Base-by-base conservation (phyloP, 805 yeast genomes). In the Yarrowia yakushimensis region DNA sequence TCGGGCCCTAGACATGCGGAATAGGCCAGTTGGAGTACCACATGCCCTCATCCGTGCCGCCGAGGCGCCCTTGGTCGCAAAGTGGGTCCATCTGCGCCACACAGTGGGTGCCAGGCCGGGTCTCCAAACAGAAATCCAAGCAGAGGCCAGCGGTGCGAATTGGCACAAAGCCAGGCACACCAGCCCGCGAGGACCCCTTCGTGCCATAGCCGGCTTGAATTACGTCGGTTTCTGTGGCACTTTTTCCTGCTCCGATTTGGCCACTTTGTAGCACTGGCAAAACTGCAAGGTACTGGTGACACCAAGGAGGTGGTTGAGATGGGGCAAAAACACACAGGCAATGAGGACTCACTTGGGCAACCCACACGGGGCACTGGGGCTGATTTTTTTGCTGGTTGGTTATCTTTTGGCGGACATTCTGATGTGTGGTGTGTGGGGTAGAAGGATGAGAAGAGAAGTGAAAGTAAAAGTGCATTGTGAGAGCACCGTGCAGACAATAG, bases 401-500 rank as follows among this genome's bases (percentile, higher is more conserved):
- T 31, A 33, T 45, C 33, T 48, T 52, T 52, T 52, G 12, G 59
- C 33, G 33, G 17, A 4, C 43, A 36, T 36, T 52, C 33, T 25
- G 31, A 36, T 20, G 59, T 52, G 59, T 18, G 59, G 31, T 39
- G 59, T 52, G 59, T 52, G 59, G 59, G 59, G 59, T 52, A 52
- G 59, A 36, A 52, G 33, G 39, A 17, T 52, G 59, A 52, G 59
- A 52, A 52, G 59, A 52, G 59, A 52, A 52, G 59, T 52, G 43
- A 52, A 52, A 52, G 59, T 52, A 52, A 52, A 52, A 52, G 59
- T 52, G 42, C 59, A 52, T 52, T 34, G 42, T 10, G 59, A 8
- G 59, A 36, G 43, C 42, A 52, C 42, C 17, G 43, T 52, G 42
- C 33, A 33, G 37, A 30, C 20, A 18, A 18, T 22, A 36, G 41